Conservation (phyloP, 2,329 filamentous ascomycete genomes). For the Zelopaecilomyces penicillatus region DNA sequence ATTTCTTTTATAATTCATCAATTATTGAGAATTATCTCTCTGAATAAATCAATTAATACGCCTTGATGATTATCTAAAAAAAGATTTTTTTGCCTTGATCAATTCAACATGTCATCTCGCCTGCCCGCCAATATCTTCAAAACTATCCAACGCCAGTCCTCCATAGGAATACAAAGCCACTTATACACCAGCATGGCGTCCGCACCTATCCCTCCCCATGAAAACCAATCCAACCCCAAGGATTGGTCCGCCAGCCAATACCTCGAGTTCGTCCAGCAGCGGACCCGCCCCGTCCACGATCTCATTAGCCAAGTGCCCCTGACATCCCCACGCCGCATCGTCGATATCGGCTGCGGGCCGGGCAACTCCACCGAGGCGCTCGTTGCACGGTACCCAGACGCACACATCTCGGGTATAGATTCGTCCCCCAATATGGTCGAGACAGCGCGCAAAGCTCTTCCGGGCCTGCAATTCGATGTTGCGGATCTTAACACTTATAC, state of each 20-base stretch:
- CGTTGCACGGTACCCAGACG: constrained; percentile 35
- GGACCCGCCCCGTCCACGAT: constrained; percentile 45
- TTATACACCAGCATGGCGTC: background rate
- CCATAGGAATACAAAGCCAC: no score
- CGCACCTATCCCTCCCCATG: background rate
- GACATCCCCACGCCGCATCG: constrained; percentile 31
- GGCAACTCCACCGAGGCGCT: constrained; percentile 49
- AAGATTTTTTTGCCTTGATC: no score
- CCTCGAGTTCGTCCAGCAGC: constrained; percentile 44
- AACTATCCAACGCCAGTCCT: no score
- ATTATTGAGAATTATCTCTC: no score
- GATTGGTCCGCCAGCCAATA: constrained; percentile 50
- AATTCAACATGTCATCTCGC: no score
- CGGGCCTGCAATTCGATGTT: constrained; percentile 34
- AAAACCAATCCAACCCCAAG: constrained; percentile 7
- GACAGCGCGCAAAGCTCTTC: constrained; percentile 33
- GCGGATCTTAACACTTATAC: constrained; percentile 37
- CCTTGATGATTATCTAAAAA: no score
- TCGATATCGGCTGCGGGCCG: constrained; percentile 53
- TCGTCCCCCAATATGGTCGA: constrained; percentile 47
- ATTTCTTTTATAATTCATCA: no score
- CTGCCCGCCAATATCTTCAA: no score
- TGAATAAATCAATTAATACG: no score
- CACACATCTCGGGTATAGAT: constrained; percentile 43
- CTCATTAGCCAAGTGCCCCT: constrained; percentile 40